Conservation (phyloP, 2,329 filamentous ascomycete species). For the Colletotrichum aenigma region DNA sequence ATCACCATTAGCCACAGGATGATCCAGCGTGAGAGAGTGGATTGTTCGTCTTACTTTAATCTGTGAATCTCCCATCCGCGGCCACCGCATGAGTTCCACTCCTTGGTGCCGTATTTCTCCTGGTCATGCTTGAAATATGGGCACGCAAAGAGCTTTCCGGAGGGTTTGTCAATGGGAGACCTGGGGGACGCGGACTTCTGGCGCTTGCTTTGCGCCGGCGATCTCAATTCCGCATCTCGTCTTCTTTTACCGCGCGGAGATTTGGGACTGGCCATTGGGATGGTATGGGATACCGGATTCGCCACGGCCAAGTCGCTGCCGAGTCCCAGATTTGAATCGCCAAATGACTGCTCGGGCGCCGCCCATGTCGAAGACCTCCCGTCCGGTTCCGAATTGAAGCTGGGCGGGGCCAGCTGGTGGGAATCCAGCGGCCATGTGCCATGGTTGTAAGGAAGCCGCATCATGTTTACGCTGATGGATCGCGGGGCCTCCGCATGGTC, state of each 20-base stretch:
- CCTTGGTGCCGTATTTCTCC: background rate
- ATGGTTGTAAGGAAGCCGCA: background rate
- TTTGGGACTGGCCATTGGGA: background rate
- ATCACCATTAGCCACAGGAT: background rate
- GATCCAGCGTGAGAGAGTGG: background rate
- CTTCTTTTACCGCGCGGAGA: background rate
- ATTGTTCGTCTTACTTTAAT: background rate
- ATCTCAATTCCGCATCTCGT: background rate
- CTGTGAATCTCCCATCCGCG: background rate
- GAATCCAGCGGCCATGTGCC: background rate
- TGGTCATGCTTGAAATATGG: background rate
- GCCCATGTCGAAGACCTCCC: background rate
- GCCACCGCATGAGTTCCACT: background rate
- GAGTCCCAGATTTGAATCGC: accelerated
- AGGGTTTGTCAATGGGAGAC: background rate
- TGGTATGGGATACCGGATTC: background rate
- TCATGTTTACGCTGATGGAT: background rate
- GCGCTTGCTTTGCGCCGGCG: background rate
- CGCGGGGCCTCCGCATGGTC: accelerated
- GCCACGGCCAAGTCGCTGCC: background rate
- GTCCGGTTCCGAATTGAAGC: background rate
- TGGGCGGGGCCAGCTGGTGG: background rate
- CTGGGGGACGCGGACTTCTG: background rate
- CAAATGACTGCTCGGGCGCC: background rate
- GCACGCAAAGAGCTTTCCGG: background rate